Base-by-base conservation (phyloP, 176 grass and related monocot genomes). In the Aegilops umbellulata region DNA sequence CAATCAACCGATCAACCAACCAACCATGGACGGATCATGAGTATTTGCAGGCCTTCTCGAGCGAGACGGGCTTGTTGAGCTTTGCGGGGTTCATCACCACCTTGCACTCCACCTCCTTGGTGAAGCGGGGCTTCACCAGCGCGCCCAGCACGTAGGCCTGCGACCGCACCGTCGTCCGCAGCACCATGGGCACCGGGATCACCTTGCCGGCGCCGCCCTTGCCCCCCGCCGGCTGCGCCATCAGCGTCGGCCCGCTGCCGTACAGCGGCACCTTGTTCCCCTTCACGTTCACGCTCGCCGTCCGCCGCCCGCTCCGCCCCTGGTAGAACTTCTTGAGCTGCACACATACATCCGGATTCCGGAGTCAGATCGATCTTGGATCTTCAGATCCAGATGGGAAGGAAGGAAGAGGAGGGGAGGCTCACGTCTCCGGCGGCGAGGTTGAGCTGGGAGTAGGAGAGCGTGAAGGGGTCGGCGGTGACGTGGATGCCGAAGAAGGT, bases 401-500 rank as follows among this genome's bases (percentile, higher is more conserved):
- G 27, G 20, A 44, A 20, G 42, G 41, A 34, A 34, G 36, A 38
- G 31, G 74, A 34, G 2, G 0, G 22, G 1, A 15, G 22, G 8
- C 83, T 91, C 88, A 93, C 95, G 27, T 99, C 84, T 64, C 97
- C 94, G 14, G 49, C 73, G 0, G 97, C 97, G 3, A 99, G 69
- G 2, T 82, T 92, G 57, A 99, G 92, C 79, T 96, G 94, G 67
- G 84, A 89, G 90, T 94, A 99, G 0, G 84, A 85, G 60, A 96
- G 86, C 74, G 78, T 76, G 70, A 96, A 94, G 0, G 88, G 82
- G 23, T 95, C 88, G 0, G 92, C 83, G 10, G 90, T 69, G 68
- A 95, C 92, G 60, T 99, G 97, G 65, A 96, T 91, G 20, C 97
- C 94, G 60, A 99, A 99, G 86, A 99, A 99, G 27, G 94, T 99